phyloP scores from a whole-genome alignment of 371 early-diverging fungal genomes.

The Mortierella polycephala region DNA sequence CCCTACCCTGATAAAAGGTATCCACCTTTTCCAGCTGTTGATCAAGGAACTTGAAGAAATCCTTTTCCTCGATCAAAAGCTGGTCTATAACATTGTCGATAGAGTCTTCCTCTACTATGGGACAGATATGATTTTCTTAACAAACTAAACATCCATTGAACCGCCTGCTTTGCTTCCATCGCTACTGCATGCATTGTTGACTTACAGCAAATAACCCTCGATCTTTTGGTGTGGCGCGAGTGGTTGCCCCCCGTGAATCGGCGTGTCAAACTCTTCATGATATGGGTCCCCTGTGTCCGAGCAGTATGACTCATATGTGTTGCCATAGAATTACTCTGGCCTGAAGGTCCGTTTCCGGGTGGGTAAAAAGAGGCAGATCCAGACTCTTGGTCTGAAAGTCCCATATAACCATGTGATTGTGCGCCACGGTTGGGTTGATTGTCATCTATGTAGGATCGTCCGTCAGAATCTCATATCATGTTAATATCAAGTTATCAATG shows the following conservation, averaged over 20 bases:
- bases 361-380: too few species aligned
- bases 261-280: slow-evolving; percentile 13
- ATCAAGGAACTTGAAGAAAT: slow-evolving; percentile 43
- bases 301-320: slow-evolving; percentile 9
- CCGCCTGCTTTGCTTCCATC: too few species aligned
- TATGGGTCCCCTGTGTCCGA: slow-evolving; percentile 8
- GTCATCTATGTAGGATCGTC: too few species aligned
- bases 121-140: not conserved
- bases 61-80: slow-evolving; percentile 33
- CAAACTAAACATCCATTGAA: too few species aligned
- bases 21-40: slow-evolving; percentile 29
- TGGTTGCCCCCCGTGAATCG: slow-evolving; percentile 5
- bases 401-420: too few species aligned
- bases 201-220: slow-evolving; percentile 27
- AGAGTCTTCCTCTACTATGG: slow-evolving; percentile 28
- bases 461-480: too few species aligned
- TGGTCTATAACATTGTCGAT: slow-evolving; percentile 34
- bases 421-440: too few species aligned
- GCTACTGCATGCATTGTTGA: not conserved
- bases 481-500: too few species aligned
- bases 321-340: not conserved
- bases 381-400: too few species aligned
- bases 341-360: not conserved
- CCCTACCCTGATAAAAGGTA: slow-evolving; percentile 32
- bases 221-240: not conserved